Base-by-base conservation (phyloP, 2,329 filamentous ascomycete genomes). In the Cytospora schulzeri region DNA sequence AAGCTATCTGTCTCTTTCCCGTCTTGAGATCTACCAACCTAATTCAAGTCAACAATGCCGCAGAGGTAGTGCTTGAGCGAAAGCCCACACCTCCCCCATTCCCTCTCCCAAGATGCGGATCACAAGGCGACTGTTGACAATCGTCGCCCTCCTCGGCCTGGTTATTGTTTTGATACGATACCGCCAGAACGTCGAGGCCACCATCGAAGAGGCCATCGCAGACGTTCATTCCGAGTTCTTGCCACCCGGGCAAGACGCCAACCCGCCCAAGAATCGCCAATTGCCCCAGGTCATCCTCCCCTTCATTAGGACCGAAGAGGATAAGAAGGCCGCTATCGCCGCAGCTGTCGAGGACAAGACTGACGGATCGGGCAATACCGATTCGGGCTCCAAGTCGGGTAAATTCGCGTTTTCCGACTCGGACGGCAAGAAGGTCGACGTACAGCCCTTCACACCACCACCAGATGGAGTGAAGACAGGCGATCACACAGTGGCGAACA, bases 271-370 rank as follows among this genome's bases (percentile, higher is more conserved):
- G 50, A 60, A 64, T n/a, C 57, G 63, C 38, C 62, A 66, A 15
- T 38, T 66, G 50, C 65, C 65, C 12, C 65, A 62, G 28, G 65
- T 66, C 48, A 66, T 66, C 62, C 33, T 66, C 28, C 65, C 65
- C 28, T 59, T 62, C 31, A 53, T 55, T 15, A 56, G 35, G 54
- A 28, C 61, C 57, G 65, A 59, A 26, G 38, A 45, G 2, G 31
- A 53, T 33, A 53, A 58, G 28, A 58, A 56, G 31, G 35, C 65
- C 38, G 38, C 59, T 38, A 31, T 56, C 28, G 52, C 52, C 14
- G 35, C 54, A 29, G 38, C 59, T 22, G 59, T 56, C 52, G 59
- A 62, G 15, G 59, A 62, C 3, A 57, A 31, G 26, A 35, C 33
- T 17, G 19, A 54, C 22, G 38, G 28, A 35, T 50, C 48, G 19